phyloP scores from a whole-genome alignment of 495 filamentous ascomycete genomes.

The Hyaloscypha bicolor region DNA sequence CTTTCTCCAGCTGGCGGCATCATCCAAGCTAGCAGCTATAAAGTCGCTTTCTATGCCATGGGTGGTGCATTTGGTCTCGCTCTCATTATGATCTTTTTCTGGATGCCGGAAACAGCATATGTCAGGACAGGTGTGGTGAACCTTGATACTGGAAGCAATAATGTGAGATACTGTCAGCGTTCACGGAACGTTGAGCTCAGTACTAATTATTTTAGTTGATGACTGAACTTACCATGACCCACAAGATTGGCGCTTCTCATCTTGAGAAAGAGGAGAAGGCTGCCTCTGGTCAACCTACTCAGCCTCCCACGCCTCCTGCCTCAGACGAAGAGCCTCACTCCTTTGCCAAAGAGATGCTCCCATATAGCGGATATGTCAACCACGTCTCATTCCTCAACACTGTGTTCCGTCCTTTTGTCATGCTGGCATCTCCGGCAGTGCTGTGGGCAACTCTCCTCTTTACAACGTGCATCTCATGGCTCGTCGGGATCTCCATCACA shows the following conservation, averaged over 20 bases:
- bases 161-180: conserved; percentile 1
- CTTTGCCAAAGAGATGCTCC: conserved; percentile 37
- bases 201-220: conserved; percentile 1
- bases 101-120: conserved; percentile 48
- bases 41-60: conserved; percentile 41
- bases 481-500: conserved; percentile 46
- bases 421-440: conserved; percentile 45
- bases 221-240: conserved; percentile 21
- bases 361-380: conserved; percentile 42
- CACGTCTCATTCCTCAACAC: conserved; percentile 43
- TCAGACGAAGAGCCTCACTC: conserved; percentile 23
- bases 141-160: conserved; percentile 40
- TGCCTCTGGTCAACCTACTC: conserved; percentile 1
- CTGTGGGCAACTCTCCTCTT: conserved; percentile 45
- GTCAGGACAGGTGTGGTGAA: conserved; percentile 37
- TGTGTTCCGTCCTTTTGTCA: conserved; percentile 44
- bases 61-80: conserved; percentile 44
- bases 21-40: conserved; percentile 40
- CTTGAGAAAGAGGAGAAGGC: conserved; percentile 32
- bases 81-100: conserved; percentile 45
- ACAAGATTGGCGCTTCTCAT: conserved; percentile 35
- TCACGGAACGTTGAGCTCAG: background rate
- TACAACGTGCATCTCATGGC: conserved; percentile 50
- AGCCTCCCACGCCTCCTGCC: background rate
- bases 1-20: conserved; percentile 35